Evolutionary conservation across 345 rosid species (phyloP).

Genomic region (Ailanthus altissimus): DNA sequence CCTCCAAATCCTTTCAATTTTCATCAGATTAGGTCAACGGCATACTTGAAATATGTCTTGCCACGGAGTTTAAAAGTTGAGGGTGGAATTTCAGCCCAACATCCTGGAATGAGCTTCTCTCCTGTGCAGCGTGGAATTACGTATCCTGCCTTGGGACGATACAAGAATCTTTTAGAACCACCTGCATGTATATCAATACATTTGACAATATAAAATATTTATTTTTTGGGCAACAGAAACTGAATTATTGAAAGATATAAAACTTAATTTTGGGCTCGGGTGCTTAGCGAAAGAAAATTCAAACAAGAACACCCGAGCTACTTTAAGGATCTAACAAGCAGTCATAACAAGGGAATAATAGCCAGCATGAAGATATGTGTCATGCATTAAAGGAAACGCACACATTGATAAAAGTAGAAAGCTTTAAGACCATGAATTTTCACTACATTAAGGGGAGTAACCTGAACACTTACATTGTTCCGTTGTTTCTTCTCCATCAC

Average conservation of each 20-base stretch:
- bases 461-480: constrained; percentile 49
- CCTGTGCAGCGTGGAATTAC: constrained; percentile 42
- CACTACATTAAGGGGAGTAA: too few relatives aligned
- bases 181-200: constrained; percentile 37
- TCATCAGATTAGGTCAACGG: constrained; percentile 8
- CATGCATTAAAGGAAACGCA: constrained; percentile 1
- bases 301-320: not conserved
- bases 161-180: constrained; percentile 55
- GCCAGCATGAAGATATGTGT: not conserved
- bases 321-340: not conserved
- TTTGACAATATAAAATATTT: not conserved
- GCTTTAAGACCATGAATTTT: too few relatives aligned
- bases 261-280: not conserved
- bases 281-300: not conserved
- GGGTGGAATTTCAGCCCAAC: constrained; percentile 73
- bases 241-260: not conserved
- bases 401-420: not conserved
- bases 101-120: constrained; percentile 50
- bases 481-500: constrained; percentile 57
- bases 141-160: constrained; percentile 62
- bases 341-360: not conserved
- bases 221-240: not conserved
- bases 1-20: not conserved
- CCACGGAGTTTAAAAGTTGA: constrained; percentile 71
- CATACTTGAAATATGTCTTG: constrained; percentile 68